phyloP scores from a whole-genome alignment of 345 rosid genomes.

The Geranium brycei region DNA sequence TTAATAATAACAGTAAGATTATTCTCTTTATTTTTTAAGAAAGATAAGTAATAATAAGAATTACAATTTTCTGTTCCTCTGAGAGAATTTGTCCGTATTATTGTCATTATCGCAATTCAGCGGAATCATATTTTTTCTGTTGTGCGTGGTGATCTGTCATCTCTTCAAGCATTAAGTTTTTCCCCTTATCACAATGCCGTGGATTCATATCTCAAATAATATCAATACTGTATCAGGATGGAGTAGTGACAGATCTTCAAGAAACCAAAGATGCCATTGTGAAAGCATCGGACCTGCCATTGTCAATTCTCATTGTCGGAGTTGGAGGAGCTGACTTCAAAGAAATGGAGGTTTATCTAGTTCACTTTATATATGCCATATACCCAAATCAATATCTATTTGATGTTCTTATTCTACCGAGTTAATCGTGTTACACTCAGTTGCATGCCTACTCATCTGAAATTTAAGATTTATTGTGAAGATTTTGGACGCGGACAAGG shows the following conservation, averaged over 20 bases:
- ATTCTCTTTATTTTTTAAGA: slow-evolving; percentile 1
- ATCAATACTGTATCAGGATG: slow-evolving; percentile 42
- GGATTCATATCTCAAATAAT: slow-evolving; percentile 5
- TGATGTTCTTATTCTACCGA: background rate
- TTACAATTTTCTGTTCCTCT: no score
- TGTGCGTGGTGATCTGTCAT: background rate
- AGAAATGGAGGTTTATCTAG: slow-evolving; percentile 79
- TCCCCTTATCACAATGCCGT: no score
- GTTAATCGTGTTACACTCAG: background rate
- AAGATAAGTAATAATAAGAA: background rate
- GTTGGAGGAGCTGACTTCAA: slow-evolving; percentile 98
- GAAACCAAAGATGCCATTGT: slow-evolving; percentile 89
- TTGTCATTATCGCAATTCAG: background rate
- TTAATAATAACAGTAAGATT: slow-evolving; percentile 76
- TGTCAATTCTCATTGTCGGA: slow-evolving; percentile 85
- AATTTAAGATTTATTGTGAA: slow-evolving; percentile 9
- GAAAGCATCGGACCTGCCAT: slow-evolving; percentile 81
- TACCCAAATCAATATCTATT: background rate
- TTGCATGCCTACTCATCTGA: background rate
- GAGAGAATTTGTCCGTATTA: no score
- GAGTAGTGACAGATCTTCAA: slow-evolving; percentile 91
- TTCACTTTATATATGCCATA: background rate
- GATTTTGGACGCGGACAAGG: slow-evolving; percentile 83
- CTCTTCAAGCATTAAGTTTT: no score
- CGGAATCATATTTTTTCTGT: background rate